phyloP scores from a whole-genome alignment of 1,284 basidiomycete species.

The Apiotrichum mycotoxinovorans region DNA sequence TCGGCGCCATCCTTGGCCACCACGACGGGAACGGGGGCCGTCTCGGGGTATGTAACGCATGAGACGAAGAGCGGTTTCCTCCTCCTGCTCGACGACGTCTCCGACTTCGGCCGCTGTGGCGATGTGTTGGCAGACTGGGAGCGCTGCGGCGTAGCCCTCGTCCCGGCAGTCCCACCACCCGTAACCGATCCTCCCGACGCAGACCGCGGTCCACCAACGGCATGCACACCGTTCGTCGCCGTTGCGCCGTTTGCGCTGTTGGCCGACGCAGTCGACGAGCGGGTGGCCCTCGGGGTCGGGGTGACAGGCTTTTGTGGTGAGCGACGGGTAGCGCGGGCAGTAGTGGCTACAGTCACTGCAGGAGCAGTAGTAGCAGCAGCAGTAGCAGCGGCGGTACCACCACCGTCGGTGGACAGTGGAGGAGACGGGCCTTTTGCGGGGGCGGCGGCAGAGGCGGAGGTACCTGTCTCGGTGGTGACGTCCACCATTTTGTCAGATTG shows the following conservation, averaged over 20 bases:
- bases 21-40: conserved; percentile 16
- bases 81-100: conserved; percentile 4
- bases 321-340: conserved; percentile 3
- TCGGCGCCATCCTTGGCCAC: conserved; percentile 23
- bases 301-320: conserved; percentile 14
- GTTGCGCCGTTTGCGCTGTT: not conserved
- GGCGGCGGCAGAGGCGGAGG: too few species aligned
- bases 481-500: conserved; percentile 11
- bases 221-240: not conserved
- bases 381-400: too few species aligned
- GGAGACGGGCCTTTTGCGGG: conserved; percentile 13
- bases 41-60: conserved; percentile 35
- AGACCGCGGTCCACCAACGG: not conserved
- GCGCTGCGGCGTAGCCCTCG: not conserved
- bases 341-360: too few species aligned
- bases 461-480: conserved; percentile 1
- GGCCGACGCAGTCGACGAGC: conserved; percentile 8
- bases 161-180: too few species aligned
- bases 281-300: conserved; percentile 15
- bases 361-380: too few species aligned
- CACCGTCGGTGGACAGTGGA: conserved; percentile 3
- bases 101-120: conserved; percentile 1
- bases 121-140: not conserved
- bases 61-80: conserved; percentile 38
- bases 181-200: not conserved